These are phyloP conservation scores for Kalanchoe fedtschenkoi DNA, from an alignment of 164 flowering plant species.

Conservation along the genomic window DNA sequence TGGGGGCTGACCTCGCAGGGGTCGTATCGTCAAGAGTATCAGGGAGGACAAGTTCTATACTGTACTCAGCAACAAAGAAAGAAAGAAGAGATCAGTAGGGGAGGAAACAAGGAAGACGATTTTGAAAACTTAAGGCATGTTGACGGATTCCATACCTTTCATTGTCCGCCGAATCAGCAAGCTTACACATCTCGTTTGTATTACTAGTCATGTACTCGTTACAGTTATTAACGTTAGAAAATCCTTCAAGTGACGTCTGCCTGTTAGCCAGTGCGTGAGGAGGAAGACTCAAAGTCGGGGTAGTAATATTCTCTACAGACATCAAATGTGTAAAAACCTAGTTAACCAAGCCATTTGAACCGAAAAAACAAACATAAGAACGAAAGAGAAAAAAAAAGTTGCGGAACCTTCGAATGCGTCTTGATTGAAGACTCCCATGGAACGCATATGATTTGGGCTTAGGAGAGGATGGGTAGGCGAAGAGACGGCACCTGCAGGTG, in stretches of 20 bases:
- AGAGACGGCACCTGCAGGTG: not conserved
- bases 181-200: not conserved
- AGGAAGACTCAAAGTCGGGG: not conserved
- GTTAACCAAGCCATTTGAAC: too few species aligned
- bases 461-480: not conserved
- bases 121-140: not conserved
- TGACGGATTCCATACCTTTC: not conserved
- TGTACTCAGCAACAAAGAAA: not conserved
- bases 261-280: not conserved
- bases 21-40: constrained; percentile 1
- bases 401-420: not conserved
- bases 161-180: not conserved
- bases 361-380: too few species aligned
- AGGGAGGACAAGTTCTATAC: not conserved
- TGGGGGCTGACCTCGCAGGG: not conserved
- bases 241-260: not conserved
- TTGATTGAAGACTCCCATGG: not conserved
- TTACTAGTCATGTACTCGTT: not conserved
- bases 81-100: not conserved
- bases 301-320: not conserved
- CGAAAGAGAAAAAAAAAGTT: too few species aligned
- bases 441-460: constrained; percentile 1
- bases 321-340: too few species aligned
- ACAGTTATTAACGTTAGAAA: not conserved
- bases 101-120: not conserved